Conservation (phyloP, 768 basidiomycete species). For the Psilocybe azurescens region DNA sequence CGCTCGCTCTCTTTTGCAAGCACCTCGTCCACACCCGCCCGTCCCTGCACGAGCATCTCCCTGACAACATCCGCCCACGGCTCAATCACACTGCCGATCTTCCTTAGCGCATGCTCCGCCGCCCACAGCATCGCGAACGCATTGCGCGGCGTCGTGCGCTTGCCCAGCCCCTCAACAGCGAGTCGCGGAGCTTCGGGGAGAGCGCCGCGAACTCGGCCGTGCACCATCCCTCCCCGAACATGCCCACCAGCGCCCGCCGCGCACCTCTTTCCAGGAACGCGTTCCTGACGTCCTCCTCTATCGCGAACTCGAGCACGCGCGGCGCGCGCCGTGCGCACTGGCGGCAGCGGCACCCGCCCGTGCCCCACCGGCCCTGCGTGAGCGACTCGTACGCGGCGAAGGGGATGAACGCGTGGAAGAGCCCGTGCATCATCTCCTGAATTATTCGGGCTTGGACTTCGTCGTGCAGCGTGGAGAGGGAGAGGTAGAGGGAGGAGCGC, state of each 20-base stretch:
- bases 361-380: constrained; percentile 80
- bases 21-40: constrained; percentile 66
- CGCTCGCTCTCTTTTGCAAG: constrained; percentile 62
- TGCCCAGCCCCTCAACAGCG: constrained; percentile 72
- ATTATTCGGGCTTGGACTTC: constrained; percentile 86
- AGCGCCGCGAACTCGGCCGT: constrained; percentile 79
- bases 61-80: constrained; percentile 72
- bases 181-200: constrained; percentile 66
- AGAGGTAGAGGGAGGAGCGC: constrained; percentile 81
- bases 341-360: constrained; percentile 82
- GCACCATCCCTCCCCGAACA: constrained; percentile 92
- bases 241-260: constrained; percentile 75
- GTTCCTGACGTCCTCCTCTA: constrained; percentile 79
- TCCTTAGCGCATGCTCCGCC: constrained; percentile 62
- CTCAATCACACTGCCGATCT: constrained; percentile 62
- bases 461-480: constrained; percentile 69
- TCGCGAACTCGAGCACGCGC: constrained; percentile 82
- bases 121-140: constrained; percentile 73
- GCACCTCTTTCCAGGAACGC: constrained; percentile 71
- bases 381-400: constrained; percentile 81
- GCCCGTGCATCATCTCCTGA: constrained; percentile 89
- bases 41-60: constrained; percentile 69
- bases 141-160: constrained; percentile 69
- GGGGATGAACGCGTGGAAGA: constrained; percentile 83
- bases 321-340: constrained; percentile 85